Evolutionary conservation across 805 yeast species (phyloP).

Genomic region (Schizosaccharomyces cryophilus): DNA sequence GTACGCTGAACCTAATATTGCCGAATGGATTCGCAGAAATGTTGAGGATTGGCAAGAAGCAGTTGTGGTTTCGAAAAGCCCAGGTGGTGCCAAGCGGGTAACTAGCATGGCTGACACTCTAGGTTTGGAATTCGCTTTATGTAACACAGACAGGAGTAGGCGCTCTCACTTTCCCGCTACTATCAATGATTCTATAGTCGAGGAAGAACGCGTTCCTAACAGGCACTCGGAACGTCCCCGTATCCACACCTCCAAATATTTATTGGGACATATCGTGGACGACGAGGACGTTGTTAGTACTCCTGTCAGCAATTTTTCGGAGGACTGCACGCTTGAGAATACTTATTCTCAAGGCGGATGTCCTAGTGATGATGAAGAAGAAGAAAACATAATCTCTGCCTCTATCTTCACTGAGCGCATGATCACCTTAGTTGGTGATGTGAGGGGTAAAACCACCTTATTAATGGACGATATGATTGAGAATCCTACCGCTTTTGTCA

Average conservation of each 20-base stretch:
- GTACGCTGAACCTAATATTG: constrained; percentile 88
- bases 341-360: constrained; percentile 19
- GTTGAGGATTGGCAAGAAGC: constrained; percentile 66
- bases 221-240: neutral
- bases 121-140: constrained; percentile 94
- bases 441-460: constrained; percentile 71
- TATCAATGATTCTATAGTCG: neutral
- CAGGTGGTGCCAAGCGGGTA: constrained; percentile 90
- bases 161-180: constrained; percentile 13
- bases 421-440: constrained; percentile 92
- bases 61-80: constrained; percentile 94
- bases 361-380: constrained; percentile 49
- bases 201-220: neutral
- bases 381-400: constrained; percentile 48
- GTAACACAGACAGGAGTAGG: constrained; percentile 92
- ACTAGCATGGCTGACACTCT: constrained; percentile 93
- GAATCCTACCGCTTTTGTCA: constrained; percentile 75
- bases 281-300: constrained; percentile 28
- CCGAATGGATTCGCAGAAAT: constrained; percentile 83
- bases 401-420: constrained; percentile 6
- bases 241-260: constrained; percentile 88
- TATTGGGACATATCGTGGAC: constrained; percentile 89
- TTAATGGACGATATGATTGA: constrained; percentile 94
- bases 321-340: constrained; percentile 22
- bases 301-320: neutral